These are phyloP conservation scores for Ziziphus jujuba DNA, from an alignment of 306 rosid genomes.

Conservation along the genomic window DNA sequence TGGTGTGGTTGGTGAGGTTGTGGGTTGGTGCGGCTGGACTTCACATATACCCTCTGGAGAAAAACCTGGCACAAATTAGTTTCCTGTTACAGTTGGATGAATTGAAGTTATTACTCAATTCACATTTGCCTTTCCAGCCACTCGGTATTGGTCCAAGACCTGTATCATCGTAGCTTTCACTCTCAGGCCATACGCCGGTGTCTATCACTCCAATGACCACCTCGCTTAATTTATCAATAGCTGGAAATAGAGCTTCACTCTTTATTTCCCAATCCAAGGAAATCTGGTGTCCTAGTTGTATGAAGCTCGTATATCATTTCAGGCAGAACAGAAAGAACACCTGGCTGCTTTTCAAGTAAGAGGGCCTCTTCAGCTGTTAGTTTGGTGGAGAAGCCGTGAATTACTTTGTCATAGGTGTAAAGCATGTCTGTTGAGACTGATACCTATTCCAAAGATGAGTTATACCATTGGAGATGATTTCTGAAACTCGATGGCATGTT, in stretches of 20 bases:
- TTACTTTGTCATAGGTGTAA: slow-evolving; percentile 52
- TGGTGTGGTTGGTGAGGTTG: no score
- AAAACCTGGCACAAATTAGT: slow-evolving; percentile 68
- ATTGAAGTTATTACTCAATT: slow-evolving; percentile 48
- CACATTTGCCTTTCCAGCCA: slow-evolving; percentile 72
- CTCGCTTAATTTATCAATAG: slow-evolving; percentile 25
- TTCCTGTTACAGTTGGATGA: slow-evolving; percentile 61
- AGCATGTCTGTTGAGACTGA: slow-evolving; percentile 57
- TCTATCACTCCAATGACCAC: slow-evolving; percentile 67
- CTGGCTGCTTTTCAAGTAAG: slow-evolving; percentile 46
- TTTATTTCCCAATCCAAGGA: slow-evolving; percentile 49
- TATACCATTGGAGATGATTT: slow-evolving; percentile 54
- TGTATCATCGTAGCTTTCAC: slow-evolving; percentile 45
- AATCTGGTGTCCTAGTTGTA: slow-evolving; percentile 71
- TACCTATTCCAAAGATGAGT: slow-evolving; percentile 53
- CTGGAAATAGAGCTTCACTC: slow-evolving; percentile 12
- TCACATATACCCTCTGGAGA: slow-evolving; percentile 52
- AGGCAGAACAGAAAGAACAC: slow-evolving; percentile 52
- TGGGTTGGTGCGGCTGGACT: no score
- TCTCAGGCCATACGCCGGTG: slow-evolving; percentile 75
- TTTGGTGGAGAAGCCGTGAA: slow-evolving; percentile 73
- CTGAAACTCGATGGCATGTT: slow-evolving; percentile 54
- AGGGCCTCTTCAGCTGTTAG: slow-evolving; percentile 63
- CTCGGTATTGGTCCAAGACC: slow-evolving; percentile 58
- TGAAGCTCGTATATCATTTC: slow-evolving; percentile 62